Evolutionary conservation across 305 asterid genomes (phyloP).

Genomic region (Fraxinus platypoda): DNA sequence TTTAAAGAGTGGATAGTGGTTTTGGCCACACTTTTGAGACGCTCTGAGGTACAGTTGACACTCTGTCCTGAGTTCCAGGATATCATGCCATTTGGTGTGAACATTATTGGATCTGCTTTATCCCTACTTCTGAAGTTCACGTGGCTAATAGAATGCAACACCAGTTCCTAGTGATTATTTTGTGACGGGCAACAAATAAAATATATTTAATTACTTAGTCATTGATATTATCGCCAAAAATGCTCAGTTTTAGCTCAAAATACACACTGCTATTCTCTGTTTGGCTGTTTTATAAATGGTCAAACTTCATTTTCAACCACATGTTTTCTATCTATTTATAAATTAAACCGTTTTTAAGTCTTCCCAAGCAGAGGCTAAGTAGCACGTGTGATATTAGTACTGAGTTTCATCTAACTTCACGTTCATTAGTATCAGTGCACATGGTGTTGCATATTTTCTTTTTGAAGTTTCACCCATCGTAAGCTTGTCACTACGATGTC

Average conservation of each 20-base stretch:
- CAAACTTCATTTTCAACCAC: not conserved
- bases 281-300: not conserved
- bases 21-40: slow-evolving; percentile 93
- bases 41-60: slow-evolving; percentile 69
- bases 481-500: not conserved
- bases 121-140: not conserved
- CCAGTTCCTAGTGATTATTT: not conserved
- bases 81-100: not conserved
- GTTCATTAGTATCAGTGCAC: not conserved
- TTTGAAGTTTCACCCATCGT: not conserved
- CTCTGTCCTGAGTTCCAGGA: not conserved
- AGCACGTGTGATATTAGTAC: not conserved
- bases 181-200: not conserved
- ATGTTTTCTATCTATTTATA: too few relatives aligned
- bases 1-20: slow-evolving; percentile 99
- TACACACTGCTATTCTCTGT: not conserved
- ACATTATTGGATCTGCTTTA: not conserved
- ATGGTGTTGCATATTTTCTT: not conserved
- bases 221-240: not conserved
- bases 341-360: not conserved
- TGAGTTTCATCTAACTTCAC: not conserved
- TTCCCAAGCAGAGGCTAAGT: not conserved
- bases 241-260: not conserved
- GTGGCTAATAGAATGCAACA: not conserved
- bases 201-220: not conserved